Evolutionary conservation across 306 rosid species (phyloP).

Genomic region (Pterocarpus macrocarpus): DNA sequence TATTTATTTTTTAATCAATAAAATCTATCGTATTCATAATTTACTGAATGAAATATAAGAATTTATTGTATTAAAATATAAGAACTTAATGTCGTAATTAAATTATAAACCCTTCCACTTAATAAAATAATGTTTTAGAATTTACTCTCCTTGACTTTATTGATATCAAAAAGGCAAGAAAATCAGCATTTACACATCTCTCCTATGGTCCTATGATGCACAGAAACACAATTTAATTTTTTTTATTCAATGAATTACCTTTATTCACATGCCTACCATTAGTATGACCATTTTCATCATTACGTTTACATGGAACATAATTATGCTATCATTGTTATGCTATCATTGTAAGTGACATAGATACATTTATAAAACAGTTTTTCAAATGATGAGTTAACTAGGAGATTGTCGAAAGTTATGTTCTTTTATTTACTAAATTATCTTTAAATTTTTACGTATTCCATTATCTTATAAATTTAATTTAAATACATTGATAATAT

Average conservation of each 20-base stretch:
- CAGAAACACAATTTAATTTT: background rate
- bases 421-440: background rate
- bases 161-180: background rate
- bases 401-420: background rate
- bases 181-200: conserved; percentile 13
- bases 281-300: background rate
- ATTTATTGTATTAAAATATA: background rate
- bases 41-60: too few species aligned
- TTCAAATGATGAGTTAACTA: background rate
- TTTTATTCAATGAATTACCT: conserved; percentile 4
- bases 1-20: too few species aligned
- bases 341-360: background rate
- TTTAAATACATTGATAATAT: too few species aligned
- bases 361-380: background rate
- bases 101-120: conserved; percentile 8
- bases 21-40: too few species aligned
- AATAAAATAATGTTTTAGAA: background rate
- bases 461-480: too few species aligned
- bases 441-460: background rate
- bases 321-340: background rate
- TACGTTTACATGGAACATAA: background rate
- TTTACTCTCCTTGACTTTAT: background rate
- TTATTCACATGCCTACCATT: conserved; percentile 11
- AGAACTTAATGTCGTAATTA: background rate
- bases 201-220: background rate